Base-by-base conservation (phyloP, 1,284 basidiomycete genomes). In the Neotropicomus parvogracilis region DNA sequence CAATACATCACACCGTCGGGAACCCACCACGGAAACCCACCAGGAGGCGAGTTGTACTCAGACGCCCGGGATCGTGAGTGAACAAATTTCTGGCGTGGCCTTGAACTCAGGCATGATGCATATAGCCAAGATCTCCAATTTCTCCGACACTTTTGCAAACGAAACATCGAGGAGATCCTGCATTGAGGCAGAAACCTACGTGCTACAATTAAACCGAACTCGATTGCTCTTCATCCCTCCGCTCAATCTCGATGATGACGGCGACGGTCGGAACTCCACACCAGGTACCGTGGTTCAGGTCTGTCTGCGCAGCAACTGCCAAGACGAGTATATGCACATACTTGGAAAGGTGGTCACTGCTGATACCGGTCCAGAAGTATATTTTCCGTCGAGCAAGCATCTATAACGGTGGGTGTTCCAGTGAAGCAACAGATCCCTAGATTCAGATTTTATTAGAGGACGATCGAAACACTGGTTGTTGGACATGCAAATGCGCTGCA, bases 271-370 rank as follows among this genome's bases (percentile, higher is more conserved):
- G 10, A 42, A 42, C 32, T 11, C 40, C 7, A 37, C 29, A 6
- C 16, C 45, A 16, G 61, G 61, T 11, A 57, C 55, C 4, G 60
- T 66, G 13, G 60, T 65, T 6, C 61, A 63, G 16, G 50, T 63
- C 29, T 46, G 45, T 42, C 40, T 63, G 27, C 63, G 60, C 6
- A 21, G 48, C 28, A 49, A 53, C 19, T 26, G 24, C 17, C 46
- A n/a, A 54, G 48, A 52, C 36, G 51, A 52, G 60, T 63, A 64
- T 52, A 57, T 53, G 50, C 47, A 44, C 44, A 19, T 17, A 26
- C 24, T 31, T 33, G 12, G 6, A 11, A 14, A 17, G 6, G 21
- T 2, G 5, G 8, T 20, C 19, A 12, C 24, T 7, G n/a, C 44
- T 61, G 29, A 66, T 12, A 17, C 28, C 14, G 6, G 3, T 33